Percentiles rank a stretch among this genome's conserved stretches.
Conservation (phyloP, 495 filamentous ascomycete genomes). For the Aspergillus leporis region DNA sequence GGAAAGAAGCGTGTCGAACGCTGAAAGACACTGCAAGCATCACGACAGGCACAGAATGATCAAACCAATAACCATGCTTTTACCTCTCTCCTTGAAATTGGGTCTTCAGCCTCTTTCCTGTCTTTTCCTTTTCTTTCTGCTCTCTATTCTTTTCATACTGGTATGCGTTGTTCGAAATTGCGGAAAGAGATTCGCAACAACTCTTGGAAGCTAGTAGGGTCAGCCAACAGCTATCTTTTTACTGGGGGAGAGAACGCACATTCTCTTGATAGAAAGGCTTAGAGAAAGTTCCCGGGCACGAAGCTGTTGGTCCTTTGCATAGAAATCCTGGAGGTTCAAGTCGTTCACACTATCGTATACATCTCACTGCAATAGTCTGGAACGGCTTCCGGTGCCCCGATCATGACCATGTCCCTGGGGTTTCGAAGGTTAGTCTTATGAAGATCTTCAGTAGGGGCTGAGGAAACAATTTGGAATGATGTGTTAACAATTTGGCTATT, state of each 20-base stretch:
- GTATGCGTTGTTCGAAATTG: neutral
- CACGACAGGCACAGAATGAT: no score
- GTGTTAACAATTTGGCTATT: neutral
- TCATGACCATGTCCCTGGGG: neutral
- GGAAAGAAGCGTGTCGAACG: no score
- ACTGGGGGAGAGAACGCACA: no score
- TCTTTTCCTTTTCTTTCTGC: no score
- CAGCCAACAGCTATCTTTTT: no score
- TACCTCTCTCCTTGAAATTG: no score
- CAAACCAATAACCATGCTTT: no score
- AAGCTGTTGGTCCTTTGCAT: neutral
- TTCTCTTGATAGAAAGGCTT: neutral
- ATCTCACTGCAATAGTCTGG: slow-evolving; percentile 5
- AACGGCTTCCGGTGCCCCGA: neutral
- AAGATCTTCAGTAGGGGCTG: neutral
- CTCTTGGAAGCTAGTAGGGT: no score
- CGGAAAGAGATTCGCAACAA: neutral
- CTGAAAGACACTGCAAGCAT: no score
- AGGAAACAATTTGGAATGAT: neutral
- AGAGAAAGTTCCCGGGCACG: neutral
- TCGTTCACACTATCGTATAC: slow-evolving; percentile 3
- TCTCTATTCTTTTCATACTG: no score
- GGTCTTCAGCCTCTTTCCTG: no score
- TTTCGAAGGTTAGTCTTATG: neutral
- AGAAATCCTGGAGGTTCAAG: no score